phyloP scores from a whole-genome alignment of 306 rosid genomes.

The Glycyrrhiza uralensis region DNA sequence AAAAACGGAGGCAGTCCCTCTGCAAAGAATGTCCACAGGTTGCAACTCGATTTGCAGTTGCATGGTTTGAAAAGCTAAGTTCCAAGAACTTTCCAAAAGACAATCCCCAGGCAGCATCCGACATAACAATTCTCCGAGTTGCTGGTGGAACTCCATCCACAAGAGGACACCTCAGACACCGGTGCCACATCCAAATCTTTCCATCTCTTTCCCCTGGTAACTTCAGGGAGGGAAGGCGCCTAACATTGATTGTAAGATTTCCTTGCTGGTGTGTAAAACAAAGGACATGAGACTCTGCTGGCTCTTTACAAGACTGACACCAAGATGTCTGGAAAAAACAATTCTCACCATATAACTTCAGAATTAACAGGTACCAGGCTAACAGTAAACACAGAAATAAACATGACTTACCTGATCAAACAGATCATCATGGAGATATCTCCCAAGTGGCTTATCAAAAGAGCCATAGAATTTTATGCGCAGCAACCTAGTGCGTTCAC shows the following conservation, averaged over 20 bases:
- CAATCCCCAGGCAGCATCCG: conserved; percentile 99
- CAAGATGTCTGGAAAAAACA: conserved; percentile 48
- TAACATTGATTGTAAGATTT: conserved; percentile 89
- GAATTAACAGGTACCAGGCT: neutral
- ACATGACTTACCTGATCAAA: conserved; percentile 62
- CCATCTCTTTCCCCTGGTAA: conserved; percentile 91
- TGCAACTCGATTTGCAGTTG: conserved; percentile 97
- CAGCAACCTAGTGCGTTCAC: conserved; percentile 83
- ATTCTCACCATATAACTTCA: conserved; percentile 17
- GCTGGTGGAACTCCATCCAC: conserved; percentile 96
- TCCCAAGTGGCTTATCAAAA: conserved; percentile 94
- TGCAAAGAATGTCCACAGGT: conserved; percentile 98
- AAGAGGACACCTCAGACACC: conserved; percentile 80
- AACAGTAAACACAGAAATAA: conserved; percentile 8
- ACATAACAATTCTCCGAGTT: conserved; percentile 91
- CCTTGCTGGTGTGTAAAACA: conserved; percentile 93
- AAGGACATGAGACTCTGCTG: conserved; percentile 68
- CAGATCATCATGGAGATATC: conserved; percentile 83
- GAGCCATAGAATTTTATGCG: conserved; percentile 94
- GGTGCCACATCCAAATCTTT: conserved; percentile 99
- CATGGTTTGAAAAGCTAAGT: conserved; percentile 96
- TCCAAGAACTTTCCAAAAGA: conserved; percentile 99
- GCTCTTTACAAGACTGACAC: conserved; percentile 82
- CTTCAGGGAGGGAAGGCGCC: conserved; percentile 70
- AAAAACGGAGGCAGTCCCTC: conserved; percentile 95